phyloP scores from a whole-genome alignment of 1,284 basidiomycete species.

The Pterula multifida region DNA sequence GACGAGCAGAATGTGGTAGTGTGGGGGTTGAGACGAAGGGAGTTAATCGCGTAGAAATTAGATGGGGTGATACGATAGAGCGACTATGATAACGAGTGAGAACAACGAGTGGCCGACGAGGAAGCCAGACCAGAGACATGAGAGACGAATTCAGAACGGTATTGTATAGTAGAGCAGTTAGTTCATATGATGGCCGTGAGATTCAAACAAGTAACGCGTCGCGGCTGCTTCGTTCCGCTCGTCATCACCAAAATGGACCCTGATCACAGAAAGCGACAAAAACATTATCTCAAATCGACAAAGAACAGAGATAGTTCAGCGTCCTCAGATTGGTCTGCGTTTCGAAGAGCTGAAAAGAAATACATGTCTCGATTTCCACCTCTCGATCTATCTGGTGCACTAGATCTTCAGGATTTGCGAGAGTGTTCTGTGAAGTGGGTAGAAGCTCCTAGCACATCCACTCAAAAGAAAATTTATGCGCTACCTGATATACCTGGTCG shows the following conservation, averaged over 20 bases:
- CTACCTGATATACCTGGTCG: slow-evolving; percentile 41
- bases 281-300: slow-evolving; percentile 47
- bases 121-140: slow-evolving; percentile 1
- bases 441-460: slow-evolving; percentile 27
- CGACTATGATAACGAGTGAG: slow-evolving; percentile 3
- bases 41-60: neutral
- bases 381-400: slow-evolving; percentile 52
- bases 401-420: slow-evolving; percentile 50
- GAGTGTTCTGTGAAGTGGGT: slow-evolving; percentile 31
- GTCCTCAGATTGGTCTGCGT: slow-evolving; percentile 52
- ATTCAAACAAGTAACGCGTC: neutral
- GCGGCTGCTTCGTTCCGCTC: slow-evolving; percentile 5
- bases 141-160: neutral
- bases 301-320: slow-evolving; percentile 31
- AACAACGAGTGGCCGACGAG: neutral
- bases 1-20: slow-evolving; percentile 2
- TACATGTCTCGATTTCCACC: slow-evolving; percentile 69
- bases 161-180: neutral
- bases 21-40: neutral
- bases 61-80: neutral
- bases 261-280: slow-evolving; percentile 55
- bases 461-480: slow-evolving; percentile 20
- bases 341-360: slow-evolving; percentile 63
- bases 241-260: slow-evolving; percentile 30
- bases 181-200: neutral